phyloP scores from a whole-genome alignment of 345 rosid species.

The Garcia nutans region DNA sequence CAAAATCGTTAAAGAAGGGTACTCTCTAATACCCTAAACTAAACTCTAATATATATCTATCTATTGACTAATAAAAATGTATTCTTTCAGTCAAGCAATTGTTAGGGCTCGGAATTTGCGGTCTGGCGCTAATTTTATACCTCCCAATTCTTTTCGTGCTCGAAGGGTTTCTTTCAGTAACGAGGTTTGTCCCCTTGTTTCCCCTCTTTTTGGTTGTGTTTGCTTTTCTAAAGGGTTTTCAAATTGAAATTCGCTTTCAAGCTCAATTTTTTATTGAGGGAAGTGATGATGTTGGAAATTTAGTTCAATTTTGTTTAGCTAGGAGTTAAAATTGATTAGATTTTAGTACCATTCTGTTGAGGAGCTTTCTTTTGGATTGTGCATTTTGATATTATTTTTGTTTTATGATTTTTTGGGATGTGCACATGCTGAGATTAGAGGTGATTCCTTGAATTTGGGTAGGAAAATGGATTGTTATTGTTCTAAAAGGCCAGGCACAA shows the following conservation, averaged over 20 bases:
- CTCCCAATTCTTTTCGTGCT: constrained; percentile 79
- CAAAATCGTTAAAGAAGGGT: constrained; percentile 89
- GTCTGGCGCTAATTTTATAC: constrained; percentile 82
- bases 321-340: background rate
- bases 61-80: too few species aligned
- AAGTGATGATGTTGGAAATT: background rate
- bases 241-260: background rate
- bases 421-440: background rate
- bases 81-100: constrained; percentile 61
- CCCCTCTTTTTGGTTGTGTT: background rate
- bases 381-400: too few species aligned
- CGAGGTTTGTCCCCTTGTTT: constrained; percentile 51
- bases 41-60: background rate
- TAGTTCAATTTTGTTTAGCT: background rate
- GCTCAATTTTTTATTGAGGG: background rate
- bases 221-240: too few species aligned
- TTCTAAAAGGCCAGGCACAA: constrained; percentile 77
- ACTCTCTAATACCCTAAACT: constrained; percentile 8
- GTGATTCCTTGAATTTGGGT: constrained; percentile 14
- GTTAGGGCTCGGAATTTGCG: constrained; percentile 88
- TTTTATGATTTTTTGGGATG: background rate
- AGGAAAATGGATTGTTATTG: constrained; percentile 93
- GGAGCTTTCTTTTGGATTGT: background rate
- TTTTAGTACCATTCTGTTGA: background rate
- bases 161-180: constrained; percentile 78